Evolutionary conservation across 2,329 filamentous ascomycete species (phyloP), one percentile per base, ranked within the genome.

Genomic region (Epichloe elymi): DNA sequence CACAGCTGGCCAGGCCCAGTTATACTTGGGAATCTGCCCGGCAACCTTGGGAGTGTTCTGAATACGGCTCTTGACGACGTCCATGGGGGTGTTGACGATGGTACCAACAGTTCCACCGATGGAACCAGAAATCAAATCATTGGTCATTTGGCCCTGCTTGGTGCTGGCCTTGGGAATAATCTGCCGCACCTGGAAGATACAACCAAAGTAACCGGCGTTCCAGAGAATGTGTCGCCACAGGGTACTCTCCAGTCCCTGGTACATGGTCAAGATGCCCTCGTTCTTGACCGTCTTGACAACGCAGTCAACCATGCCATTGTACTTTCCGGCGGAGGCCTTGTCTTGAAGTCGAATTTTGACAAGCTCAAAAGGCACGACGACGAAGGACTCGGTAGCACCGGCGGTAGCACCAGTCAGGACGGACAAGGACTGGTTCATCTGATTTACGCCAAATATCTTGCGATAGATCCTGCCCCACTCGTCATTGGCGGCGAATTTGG

Each of bases 341-440:
- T 98, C 93, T 70, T 98, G 93, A 45, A 98, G 79, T 59, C 93
- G 85, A 66, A 98, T 98, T 80, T 98, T 98, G 77, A 98, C 85
- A 53, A 96, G 81, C 75, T 96, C 93, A 68, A 98, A 98, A 48
- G 93, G 93, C 35, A 98, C 93, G 54, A 98, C 93, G 58, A 97
- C 90, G 66, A 98, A 93, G 49, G 91, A 78, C 72, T 98, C 93
- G 53, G 91, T 97, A 37, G 91, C 93, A 67, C 93, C 93, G 54
- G 93, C 93, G 23, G 89, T 88, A 36, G 93, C 93, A 60, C 93
- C 93, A 4, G 93, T 98, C 48, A 98, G 80, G 58, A 96, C 80
- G 23, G 93, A 95, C 53, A 98, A 80, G 2, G 82, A 80, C 72
- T 98, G 93, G 64, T 79, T 97, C 83, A 94, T 93, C 74, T 95